Conservation (phyloP, 257 asterid species). For the Lithospermum erythrorhizon region DNA sequence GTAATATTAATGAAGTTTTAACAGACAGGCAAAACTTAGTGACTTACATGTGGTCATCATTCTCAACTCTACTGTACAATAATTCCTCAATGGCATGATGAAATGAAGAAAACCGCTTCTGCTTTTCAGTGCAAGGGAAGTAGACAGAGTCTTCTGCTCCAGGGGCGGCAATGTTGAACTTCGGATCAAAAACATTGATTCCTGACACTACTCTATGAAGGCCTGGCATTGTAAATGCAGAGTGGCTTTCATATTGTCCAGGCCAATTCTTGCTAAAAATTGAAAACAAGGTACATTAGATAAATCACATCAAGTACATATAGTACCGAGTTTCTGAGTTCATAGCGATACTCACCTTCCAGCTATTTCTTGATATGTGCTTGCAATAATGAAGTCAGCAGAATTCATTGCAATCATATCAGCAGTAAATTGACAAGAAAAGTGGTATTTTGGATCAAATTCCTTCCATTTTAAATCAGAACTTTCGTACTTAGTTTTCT, state of each 20-base stretch:
- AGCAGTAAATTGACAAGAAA: constrained; percentile 79
- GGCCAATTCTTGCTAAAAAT: constrained; percentile 49
- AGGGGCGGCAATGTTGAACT: constrained; percentile 80
- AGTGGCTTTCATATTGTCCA: constrained; percentile 88
- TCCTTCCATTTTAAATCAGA: constrained; percentile 70
- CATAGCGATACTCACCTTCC: constrained; percentile 49
- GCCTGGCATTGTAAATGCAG: constrained; percentile 76
- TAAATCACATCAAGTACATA: not conserved
- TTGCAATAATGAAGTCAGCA: constrained; percentile 70
- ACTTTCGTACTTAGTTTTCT: constrained; percentile 81
- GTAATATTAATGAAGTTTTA: not conserved
- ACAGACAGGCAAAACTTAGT: no score
- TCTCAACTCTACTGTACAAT: constrained; percentile 49
- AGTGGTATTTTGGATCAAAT: constrained; percentile 66
- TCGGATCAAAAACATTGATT: constrained; percentile 65
- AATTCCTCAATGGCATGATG: constrained; percentile 50
- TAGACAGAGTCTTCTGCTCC: constrained; percentile 85
- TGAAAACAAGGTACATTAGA: not conserved
- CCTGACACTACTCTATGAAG: constrained; percentile 71
- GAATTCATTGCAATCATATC: constrained; percentile 78
- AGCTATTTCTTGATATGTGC: constrained; percentile 89
- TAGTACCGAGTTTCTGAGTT: no score
- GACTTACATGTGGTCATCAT: constrained; percentile 69
- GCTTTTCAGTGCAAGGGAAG: constrained; percentile 53
- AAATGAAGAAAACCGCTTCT: constrained; percentile 41